Percentiles rank a stretch among this genome's conserved stretches.
These are phyloP conservation scores for Aspergillus funiculosus DNA, from an alignment of 495 filamentous ascomycete genomes.

Conservation along the genomic window DNA sequence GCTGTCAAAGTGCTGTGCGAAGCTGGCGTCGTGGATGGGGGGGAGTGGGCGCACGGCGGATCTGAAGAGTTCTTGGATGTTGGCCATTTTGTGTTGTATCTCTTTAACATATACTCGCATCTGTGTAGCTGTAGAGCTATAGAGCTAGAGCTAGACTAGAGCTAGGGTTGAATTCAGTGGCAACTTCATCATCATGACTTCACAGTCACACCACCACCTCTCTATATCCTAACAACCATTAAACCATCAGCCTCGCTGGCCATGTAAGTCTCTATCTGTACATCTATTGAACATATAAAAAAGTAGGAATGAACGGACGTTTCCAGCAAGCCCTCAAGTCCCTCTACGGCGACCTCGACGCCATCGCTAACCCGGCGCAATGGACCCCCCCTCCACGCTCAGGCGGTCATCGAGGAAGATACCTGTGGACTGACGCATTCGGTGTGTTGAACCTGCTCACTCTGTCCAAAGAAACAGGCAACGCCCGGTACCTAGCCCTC, in stretches of 20 bases:
- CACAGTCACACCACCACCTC: constrained; percentile 2
- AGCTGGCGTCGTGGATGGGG: constrained; percentile 30
- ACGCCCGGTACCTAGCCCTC: constrained; percentile 46
- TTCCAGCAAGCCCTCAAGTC: constrained; percentile 39
- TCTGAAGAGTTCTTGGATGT: constrained; percentile 33
- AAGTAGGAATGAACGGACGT: constrained; percentile 8
- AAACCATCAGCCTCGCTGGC: no score
- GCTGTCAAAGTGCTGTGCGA: constrained; percentile 40
- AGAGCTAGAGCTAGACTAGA: no score
- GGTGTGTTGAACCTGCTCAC: constrained; percentile 64
- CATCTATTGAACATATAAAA: background rate
- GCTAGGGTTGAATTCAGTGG: background rate
- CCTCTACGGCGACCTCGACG: constrained; percentile 34
- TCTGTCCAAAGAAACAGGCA: constrained; percentile 40
- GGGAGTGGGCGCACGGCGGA: constrained; percentile 38
- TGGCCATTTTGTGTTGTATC: constrained; percentile 24
- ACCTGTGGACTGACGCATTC: constrained; percentile 66
- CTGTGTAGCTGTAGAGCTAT: no score
- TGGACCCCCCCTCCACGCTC: constrained; percentile 46
- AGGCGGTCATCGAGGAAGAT: constrained; percentile 60
- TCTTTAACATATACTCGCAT: no score
- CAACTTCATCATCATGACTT: constrained; percentile 17
- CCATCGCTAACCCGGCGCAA: constrained; percentile 25
- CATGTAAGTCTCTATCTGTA: no score
- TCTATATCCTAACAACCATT: no score